Conservation (phyloP, 2,329 filamentous ascomycete genomes). For the Pleurostoma richardsiae region DNA sequence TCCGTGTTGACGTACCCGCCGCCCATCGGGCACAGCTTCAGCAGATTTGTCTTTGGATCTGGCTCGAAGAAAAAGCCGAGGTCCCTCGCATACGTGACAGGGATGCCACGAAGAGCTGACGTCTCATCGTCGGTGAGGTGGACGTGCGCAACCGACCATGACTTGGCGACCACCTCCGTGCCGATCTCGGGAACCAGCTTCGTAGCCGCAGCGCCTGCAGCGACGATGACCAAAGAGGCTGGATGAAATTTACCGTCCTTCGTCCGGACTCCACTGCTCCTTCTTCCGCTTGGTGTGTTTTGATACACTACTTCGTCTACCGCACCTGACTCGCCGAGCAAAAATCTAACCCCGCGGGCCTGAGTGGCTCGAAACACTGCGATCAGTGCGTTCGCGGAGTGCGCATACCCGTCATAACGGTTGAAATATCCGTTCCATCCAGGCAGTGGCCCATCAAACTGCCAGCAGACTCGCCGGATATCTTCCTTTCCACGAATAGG, state of each 20-base stretch:
- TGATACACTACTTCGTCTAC: conserved; percentile 34
- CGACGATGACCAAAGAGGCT: conserved; percentile 39
- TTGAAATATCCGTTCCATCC: conserved; percentile 58
- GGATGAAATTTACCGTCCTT: conserved; percentile 15
- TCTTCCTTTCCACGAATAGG: no score
- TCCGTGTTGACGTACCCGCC: conserved; percentile 45
- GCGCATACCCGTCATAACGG: conserved; percentile 49
- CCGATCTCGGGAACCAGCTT: conserved; percentile 44
- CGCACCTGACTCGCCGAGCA: conserved; percentile 26
- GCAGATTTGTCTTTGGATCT: conserved; percentile 48
- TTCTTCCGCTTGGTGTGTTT: neutral
- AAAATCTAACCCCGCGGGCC: conserved; percentile 23
- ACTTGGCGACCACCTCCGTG: conserved; percentile 45
- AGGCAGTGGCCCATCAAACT: conserved; percentile 39
- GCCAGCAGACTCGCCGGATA: conserved; percentile 28
- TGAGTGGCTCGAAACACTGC: conserved; percentile 36
- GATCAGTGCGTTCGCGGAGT: conserved; percentile 45
- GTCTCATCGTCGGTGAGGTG: conserved; percentile 50
- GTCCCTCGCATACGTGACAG: conserved; percentile 55
- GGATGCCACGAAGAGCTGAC: conserved; percentile 47
- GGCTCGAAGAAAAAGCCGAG: conserved; percentile 63
- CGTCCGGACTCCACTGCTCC: conserved; percentile 17
- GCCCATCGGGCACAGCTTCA: conserved; percentile 57
- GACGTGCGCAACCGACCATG: conserved; percentile 55
- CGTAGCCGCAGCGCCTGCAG: conserved; percentile 43